Conservation (phyloP, 495 filamentous ascomycete species). For the Tetracladium setigerum region DNA sequence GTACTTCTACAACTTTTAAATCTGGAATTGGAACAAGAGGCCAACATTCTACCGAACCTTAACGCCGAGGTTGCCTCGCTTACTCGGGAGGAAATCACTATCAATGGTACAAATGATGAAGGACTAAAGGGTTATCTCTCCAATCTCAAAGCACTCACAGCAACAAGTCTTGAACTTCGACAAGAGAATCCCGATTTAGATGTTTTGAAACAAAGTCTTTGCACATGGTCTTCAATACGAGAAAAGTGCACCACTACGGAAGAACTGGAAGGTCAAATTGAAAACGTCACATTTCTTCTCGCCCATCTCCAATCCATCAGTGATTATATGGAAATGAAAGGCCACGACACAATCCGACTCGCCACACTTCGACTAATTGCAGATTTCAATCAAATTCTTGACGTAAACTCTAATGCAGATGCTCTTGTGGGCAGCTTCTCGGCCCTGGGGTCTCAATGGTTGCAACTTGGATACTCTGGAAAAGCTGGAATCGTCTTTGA, state of each 20-base stretch:
- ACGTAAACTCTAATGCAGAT: constrained; percentile 30
- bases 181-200: constrained; percentile 37
- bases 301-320: constrained; percentile 59
- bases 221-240: constrained; percentile 44
- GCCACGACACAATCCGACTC: constrained; percentile 37
- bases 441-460: constrained; percentile 60
- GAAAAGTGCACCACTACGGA: constrained; percentile 38
- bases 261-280: constrained; percentile 47
- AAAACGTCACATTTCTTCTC: constrained; percentile 52
- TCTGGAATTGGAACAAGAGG: constrained; percentile 17
- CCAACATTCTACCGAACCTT: constrained; percentile 1
- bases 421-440: constrained; percentile 51
- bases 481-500: constrained; percentile 61
- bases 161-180: constrained; percentile 46
- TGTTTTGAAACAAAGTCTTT: constrained; percentile 39
- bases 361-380: constrained; percentile 39
- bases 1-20: constrained; percentile 35
- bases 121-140: constrained; percentile 42
- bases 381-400: constrained; percentile 18
- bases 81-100: neutral
- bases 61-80: neutral
- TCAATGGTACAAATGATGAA: constrained; percentile 34
- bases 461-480: constrained; percentile 66
- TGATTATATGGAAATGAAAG: constrained; percentile 74
- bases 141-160: constrained; percentile 51